Conservation (phyloP, 805 yeast species). For the Clavispora vitiphila region DNA sequence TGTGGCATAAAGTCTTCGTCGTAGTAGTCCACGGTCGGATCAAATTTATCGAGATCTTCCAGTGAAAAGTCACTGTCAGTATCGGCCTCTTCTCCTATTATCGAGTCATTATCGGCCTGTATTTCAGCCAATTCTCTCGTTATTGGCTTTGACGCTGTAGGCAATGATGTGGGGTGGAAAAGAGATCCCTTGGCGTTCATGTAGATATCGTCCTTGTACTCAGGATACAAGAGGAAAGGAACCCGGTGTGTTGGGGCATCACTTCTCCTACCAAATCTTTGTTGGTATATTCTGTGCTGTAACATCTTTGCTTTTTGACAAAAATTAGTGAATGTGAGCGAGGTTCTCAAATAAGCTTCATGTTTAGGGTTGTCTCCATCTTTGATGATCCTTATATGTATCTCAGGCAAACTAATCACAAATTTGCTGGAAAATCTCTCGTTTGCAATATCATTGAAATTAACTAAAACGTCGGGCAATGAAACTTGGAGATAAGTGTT, state of each 20-base stretch:
- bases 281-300: slow-evolving; percentile 50
- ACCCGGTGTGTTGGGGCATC: slow-evolving; percentile 83
- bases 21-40: slow-evolving; percentile 24
- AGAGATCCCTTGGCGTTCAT: slow-evolving; percentile 48
- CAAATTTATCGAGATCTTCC: slow-evolving; percentile 11
- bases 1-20: slow-evolving; percentile 30
- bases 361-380: slow-evolving; percentile 10
- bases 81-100: neutral
- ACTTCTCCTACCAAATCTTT: slow-evolving; percentile 57
- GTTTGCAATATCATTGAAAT: slow-evolving; percentile 68
- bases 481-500: slow-evolving; percentile 11
- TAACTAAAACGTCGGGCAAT: slow-evolving; percentile 28
- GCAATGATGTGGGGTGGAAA: slow-evolving; percentile 57
- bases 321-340: slow-evolving; percentile 57
- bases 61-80: slow-evolving; percentile 4
- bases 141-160: slow-evolving; percentile 59
- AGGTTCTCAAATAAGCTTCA: slow-evolving; percentile 47
- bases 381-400: slow-evolving; percentile 30
- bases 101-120: neutral
- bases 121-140: slow-evolving; percentile 23
- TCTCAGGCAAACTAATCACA: slow-evolving; percentile 44
- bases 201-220: slow-evolving; percentile 44
- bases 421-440: slow-evolving; percentile 54
- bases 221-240: slow-evolving; percentile 61
- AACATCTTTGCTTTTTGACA: slow-evolving; percentile 45